These are phyloP conservation scores for Ambrosia artemisiifolia DNA, from an alignment of 129 eudicot species.

Conservation along the genomic window DNA sequence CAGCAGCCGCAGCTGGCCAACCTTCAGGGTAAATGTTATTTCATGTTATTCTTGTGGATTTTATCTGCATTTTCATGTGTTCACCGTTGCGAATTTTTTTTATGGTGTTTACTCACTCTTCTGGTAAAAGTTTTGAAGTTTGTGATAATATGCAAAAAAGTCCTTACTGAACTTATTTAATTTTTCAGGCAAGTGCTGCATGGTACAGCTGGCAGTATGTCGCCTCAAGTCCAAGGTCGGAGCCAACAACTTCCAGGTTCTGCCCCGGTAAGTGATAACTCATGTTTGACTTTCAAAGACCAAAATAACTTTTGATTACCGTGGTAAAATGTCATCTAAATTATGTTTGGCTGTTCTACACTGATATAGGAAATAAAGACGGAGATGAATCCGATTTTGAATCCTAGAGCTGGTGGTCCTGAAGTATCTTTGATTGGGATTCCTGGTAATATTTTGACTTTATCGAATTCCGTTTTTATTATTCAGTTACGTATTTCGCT, in stretches of 20 bases:
- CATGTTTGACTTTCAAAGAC: background rate
- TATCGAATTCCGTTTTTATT: background rate
- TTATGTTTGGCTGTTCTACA: background rate
- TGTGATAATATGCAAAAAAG: background rate
- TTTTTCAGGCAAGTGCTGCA: conserved; percentile 85
- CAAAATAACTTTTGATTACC: background rate
- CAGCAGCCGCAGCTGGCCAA: conserved; percentile 84
- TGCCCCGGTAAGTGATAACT: conserved; percentile 54
- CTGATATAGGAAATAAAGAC: conserved; percentile 77
- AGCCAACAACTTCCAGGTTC: conserved; percentile 91
- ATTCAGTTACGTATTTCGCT: background rate
- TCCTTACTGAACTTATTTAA: background rate
- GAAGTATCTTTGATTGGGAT: conserved; percentile 92
- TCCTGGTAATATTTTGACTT: conserved; percentile 54
- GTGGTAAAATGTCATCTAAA: background rate
- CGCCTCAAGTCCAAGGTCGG: conserved; percentile 86
- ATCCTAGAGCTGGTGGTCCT: conserved; percentile 74
- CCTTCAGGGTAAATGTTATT: conserved; percentile 72
- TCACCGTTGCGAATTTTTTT: background rate
- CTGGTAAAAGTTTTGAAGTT: too few species aligned
- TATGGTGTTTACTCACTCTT: background rate
- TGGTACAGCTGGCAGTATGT: conserved; percentile 81
- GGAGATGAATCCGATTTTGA: conserved; percentile 81
- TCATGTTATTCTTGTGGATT: background rate
- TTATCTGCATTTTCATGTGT: background rate